Conservation (phyloP, 805 yeast species). For the Isabelozyma pseudorhagii region DNA sequence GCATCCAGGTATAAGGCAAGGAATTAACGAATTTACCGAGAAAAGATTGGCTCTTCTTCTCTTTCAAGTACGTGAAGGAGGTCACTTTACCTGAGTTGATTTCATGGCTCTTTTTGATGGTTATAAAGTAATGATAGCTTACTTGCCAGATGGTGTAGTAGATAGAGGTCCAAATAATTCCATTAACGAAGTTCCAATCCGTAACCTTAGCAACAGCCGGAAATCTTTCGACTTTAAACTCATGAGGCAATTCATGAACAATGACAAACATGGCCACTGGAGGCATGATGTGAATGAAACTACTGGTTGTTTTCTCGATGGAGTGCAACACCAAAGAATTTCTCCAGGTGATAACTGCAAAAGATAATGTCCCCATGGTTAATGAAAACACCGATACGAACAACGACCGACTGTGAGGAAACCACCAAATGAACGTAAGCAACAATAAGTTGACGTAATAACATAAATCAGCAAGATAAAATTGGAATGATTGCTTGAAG, state of each 20-base stretch:
- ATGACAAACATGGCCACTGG: conserved; percentile 84
- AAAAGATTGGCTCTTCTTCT: conserved; percentile 58
- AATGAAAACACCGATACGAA: conserved; percentile 84
- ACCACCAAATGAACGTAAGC: conserved; percentile 74
- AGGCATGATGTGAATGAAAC: conserved; percentile 88
- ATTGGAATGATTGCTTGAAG: conserved; percentile 75
- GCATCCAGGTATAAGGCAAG: conserved; percentile 77
- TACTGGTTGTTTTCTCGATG: conserved; percentile 86
- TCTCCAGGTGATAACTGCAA: conserved; percentile 95
- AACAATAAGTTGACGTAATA: conserved; percentile 80
- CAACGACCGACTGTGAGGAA: conserved; percentile 68
- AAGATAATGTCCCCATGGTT: conserved; percentile 83
- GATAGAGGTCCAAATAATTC: conserved; percentile 74
- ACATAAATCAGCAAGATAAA: conserved; percentile 88
- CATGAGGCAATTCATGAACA: conserved; percentile 66
- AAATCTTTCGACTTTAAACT: conserved; percentile 56
- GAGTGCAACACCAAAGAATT: conserved; percentile 90
- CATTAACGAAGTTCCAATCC: conserved; percentile 68
- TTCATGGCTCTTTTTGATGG: conserved; percentile 72
- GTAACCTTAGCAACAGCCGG: conserved; percentile 72
- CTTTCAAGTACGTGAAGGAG: conserved; percentile 79
- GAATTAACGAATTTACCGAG: conserved; percentile 78
- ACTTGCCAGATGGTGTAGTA: conserved; percentile 90
- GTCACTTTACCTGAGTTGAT: conserved; percentile 85
- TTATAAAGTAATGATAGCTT: conserved; percentile 86